Percentiles rank a stretch among this genome's conserved stretches.
Evolutionary conservation across 371 early-diverging fungal genomes (phyloP).

Genomic region (Rhizopus stolonifer): DNA sequence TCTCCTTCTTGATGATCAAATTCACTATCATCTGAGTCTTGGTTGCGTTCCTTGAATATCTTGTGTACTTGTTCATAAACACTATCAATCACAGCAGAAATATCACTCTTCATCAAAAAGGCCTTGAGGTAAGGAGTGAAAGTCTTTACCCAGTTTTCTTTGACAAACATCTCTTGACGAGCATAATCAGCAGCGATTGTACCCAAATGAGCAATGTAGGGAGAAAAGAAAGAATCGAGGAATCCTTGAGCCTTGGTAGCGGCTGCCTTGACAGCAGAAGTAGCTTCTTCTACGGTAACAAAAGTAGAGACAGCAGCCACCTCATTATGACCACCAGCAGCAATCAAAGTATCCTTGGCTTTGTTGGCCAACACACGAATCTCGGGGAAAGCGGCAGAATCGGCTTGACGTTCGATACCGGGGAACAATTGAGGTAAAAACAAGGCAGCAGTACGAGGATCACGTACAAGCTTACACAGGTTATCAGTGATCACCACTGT

Average conservation of each 20-base stretch:
- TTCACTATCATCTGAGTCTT: conserved; percentile 45
- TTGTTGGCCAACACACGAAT: conserved; percentile 60
- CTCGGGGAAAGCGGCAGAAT: conserved; percentile 60
- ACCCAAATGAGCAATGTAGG: conserved; percentile 47
- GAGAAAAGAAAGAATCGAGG: conserved; percentile 54
- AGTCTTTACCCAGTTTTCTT: conserved; percentile 50
- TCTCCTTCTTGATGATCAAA: conserved; percentile 61
- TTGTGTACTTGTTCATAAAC: conserved; percentile 42
- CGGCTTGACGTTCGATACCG: conserved; percentile 62
- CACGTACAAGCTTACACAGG: conserved; percentile 62
- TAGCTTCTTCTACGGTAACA: conserved; percentile 43
- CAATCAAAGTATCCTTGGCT: conserved; percentile 57
- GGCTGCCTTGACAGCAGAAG: conserved; percentile 41
- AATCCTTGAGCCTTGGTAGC: conserved; percentile 53
- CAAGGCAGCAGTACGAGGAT: conserved; percentile 61
- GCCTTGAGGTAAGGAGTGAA: conserved; percentile 41
- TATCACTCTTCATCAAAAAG: conserved; percentile 47
- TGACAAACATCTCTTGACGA: conserved; percentile 52
- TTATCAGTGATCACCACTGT: conserved; percentile 63
- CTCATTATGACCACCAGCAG: conserved; percentile 56
- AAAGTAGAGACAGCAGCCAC: conserved; percentile 29
- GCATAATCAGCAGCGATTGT: conserved; percentile 51
- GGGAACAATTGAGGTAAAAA: conserved; percentile 71
- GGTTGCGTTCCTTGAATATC: conserved; percentile 45
- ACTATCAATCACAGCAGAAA: conserved; percentile 31